Base-by-base conservation (phyloP, 108 stramenopile genomes). In the Nitzschia inconspicua region DNA sequence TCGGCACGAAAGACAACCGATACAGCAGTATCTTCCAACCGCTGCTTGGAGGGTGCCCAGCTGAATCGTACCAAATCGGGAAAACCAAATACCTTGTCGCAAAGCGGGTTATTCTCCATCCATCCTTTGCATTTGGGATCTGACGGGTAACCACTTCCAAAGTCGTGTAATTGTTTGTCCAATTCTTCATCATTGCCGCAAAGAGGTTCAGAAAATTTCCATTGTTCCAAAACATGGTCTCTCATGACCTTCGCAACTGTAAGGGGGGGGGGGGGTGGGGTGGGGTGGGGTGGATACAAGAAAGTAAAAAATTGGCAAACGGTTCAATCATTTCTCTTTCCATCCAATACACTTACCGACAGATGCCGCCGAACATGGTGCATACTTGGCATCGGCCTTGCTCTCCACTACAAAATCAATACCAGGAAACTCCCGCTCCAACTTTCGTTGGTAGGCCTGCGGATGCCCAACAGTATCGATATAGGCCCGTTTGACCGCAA, bases 341-440 rank as follows among this genome's bases (percentile, higher is more conserved):
- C 37, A n/a, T n/a, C n/a, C n/a, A n/a, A n/a, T n/a, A 9, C 13
- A 65, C 76, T 51, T 65, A 79, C 75, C 77, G 14, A 91, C 82
- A 11, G 84, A 85, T 2, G 89, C 94, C 20, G 91, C 94, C 30
- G 84, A 84, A 55, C 89, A 89, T 4, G 79, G 77, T 20, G 86
- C 78, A 76, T 93, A 96, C n/a, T 87, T 92, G 22, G 92, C 86
- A 75, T 96, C 95, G 11, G 95, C 95, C 70, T 96, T 96, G 70
- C 82, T 83, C 60, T 90, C 90, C 3, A 96, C 95, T 13, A 87
- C 78, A 73, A 96, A 92, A n/a, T 75, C 65, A 27, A 91, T 84
- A 7, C 55, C 62, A 27, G 77, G 66, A 73, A 95, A 92, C 10
- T 70, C 78, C 24, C 73, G 65, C 40, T 88, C 82, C 34, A 95